Percentiles rank a stretch among this genome's conserved stretches.
Conservation (phyloP, 2,329 filamentous ascomycete genomes). For the Phialophora tarda region DNA sequence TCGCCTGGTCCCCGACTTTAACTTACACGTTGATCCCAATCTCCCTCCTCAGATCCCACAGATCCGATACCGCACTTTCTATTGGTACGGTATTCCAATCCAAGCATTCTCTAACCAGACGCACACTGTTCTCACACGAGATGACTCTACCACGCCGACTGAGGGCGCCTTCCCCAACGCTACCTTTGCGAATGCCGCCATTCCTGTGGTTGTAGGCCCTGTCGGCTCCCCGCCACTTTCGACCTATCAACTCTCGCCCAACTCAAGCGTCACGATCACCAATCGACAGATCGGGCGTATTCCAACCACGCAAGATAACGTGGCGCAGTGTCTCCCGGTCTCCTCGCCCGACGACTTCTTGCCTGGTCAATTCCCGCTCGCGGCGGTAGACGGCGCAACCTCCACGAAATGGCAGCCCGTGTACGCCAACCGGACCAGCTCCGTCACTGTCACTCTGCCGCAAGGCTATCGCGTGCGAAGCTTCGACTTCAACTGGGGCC, state of each 20-base stretch:
- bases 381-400: slow-evolving; percentile 69
- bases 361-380: slow-evolving; percentile 72
- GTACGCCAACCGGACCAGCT: slow-evolving; percentile 56
- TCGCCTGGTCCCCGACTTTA: slow-evolving; percentile 63
- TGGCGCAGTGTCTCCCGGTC: slow-evolving; percentile 68
- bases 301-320: slow-evolving; percentile 63
- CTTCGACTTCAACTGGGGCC: slow-evolving; percentile 66
- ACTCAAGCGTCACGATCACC: slow-evolving; percentile 59
- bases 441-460: slow-evolving; percentile 63
- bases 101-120: slow-evolving; percentile 66
- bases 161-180: slow-evolving; percentile 59
- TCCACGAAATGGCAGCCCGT: slow-evolving; percentile 71
- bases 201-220: slow-evolving; percentile 64
- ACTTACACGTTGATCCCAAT: slow-evolving; percentile 65
- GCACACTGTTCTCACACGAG: slow-evolving; percentile 66
- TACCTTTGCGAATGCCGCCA: slow-evolving; percentile 59
- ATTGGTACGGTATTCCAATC: slow-evolving; percentile 70
- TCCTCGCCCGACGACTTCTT: slow-evolving; percentile 55
- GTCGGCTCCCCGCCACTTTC: slow-evolving; percentile 48
- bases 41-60: slow-evolving; percentile 69
- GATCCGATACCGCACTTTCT: slow-evolving; percentile 66
- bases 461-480: slow-evolving; percentile 45
- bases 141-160: slow-evolving; percentile 46
- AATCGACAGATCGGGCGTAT: slow-evolving; percentile 65
- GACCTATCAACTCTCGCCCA: slow-evolving; percentile 54